Conservation (phyloP, 1,284 basidiomycete species). For the Malassezia japonica region DNA sequence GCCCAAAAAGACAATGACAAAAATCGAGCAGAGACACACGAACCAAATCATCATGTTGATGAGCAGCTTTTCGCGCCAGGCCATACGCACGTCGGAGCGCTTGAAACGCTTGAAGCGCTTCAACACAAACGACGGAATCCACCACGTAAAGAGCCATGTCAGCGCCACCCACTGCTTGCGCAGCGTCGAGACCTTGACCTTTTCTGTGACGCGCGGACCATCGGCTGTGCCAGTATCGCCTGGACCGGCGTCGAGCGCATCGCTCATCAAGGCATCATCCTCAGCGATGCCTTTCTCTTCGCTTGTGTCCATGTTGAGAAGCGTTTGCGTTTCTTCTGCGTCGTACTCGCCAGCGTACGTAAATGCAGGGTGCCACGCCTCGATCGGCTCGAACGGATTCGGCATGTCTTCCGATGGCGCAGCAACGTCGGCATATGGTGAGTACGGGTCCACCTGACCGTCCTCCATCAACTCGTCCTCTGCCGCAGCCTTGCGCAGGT, state of each 20-base stretch:
- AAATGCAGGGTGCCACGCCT: neutral
- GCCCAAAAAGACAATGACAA: conserved; percentile 84
- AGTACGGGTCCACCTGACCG: conserved; percentile 53
- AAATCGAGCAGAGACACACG: conserved; percentile 72
- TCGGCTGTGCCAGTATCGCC: conserved; percentile 39
- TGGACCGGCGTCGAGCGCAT: conserved; percentile 55
- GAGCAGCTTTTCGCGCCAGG: conserved; percentile 93
- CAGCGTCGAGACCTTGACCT: conserved; percentile 67
- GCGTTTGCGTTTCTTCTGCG: conserved; percentile 5
- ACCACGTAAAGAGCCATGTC: conserved; percentile 84
- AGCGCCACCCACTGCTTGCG: conserved; percentile 78
- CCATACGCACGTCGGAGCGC: conserved; percentile 81
- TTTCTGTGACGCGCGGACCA: conserved; percentile 62
- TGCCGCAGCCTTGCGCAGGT: conserved; percentile 56
- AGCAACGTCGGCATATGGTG: conserved; percentile 50
- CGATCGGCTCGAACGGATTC: neutral
- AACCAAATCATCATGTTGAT: conserved; percentile 91
- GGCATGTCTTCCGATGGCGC: conserved; percentile 1
- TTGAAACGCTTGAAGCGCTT: conserved; percentile 76
- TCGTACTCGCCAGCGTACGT: conserved; percentile 5
- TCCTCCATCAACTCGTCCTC: neutral
- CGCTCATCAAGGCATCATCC: neutral
- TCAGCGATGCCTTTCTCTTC: neutral
- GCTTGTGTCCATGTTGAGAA: neutral
- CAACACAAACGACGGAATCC: conserved; percentile 68